A percentile compares a stretch with the other conserved stretches of the same genome.
Evolutionary conservation across 176 grass and related monocot genomes (phyloP).

Genomic region (Dactylis glomerata): DNA sequence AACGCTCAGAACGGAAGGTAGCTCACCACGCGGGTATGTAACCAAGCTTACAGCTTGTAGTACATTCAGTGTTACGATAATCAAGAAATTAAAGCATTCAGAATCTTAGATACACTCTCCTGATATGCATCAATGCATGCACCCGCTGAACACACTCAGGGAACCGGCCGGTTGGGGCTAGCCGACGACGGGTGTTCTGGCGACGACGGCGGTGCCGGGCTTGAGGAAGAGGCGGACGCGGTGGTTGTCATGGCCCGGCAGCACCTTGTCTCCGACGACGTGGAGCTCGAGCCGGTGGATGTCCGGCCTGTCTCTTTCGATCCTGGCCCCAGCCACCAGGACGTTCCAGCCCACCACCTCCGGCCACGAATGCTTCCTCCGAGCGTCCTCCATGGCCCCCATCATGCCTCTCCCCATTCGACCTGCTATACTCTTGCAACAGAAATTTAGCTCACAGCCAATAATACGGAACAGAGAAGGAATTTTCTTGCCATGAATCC

Average conservation of each 20-base stretch:
- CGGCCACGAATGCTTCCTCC: constrained; percentile 20
- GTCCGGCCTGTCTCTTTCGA: background rate
- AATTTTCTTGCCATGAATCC: too few relatives aligned
- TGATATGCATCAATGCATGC: too few relatives aligned
- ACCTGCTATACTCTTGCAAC: background rate
- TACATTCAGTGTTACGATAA: too few relatives aligned
- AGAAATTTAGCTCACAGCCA: background rate
- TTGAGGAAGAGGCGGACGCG: constrained; percentile 16
- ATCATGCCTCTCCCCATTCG: background rate
- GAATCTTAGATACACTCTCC: too few relatives aligned
- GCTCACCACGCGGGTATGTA: too few relatives aligned
- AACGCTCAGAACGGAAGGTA: too few relatives aligned
- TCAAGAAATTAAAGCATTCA: too few relatives aligned
- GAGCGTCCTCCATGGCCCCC: too few relatives aligned
- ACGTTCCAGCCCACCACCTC: background rate
- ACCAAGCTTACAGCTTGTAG: too few relatives aligned
- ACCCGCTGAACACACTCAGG: too few relatives aligned
- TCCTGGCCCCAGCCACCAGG: background rate
- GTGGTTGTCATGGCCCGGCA: constrained; percentile 1
- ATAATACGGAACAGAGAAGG: too few relatives aligned
- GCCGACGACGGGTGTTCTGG: background rate
- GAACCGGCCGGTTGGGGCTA: background rate
- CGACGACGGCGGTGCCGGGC: background rate
- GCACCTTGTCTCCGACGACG: background rate
- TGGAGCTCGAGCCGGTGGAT: background rate